These are phyloP conservation scores for Glycyrrhiza uralensis DNA, from an alignment of 306 rosid species.

Conservation along the genomic window DNA sequence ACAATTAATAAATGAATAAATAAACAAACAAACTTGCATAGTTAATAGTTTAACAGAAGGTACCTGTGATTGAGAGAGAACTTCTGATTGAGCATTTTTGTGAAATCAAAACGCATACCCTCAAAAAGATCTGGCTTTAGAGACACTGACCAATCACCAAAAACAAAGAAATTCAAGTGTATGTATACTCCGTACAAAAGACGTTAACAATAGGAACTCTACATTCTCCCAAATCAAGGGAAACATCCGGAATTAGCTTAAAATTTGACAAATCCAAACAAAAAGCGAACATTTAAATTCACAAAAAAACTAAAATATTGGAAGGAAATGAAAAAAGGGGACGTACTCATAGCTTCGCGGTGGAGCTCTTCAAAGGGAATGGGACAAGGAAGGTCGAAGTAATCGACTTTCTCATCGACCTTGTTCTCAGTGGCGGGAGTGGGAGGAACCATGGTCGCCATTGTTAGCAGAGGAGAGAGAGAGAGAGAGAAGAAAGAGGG, in stretches of 20 bases:
- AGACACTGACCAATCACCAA: constrained; percentile 58
- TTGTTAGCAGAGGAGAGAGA: constrained; percentile 22
- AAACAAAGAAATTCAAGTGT: neutral
- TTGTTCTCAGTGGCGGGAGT: constrained; percentile 16
- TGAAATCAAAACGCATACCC: constrained; percentile 94
- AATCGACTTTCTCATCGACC: constrained; percentile 58
- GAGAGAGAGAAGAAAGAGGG: neutral
- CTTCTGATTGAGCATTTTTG: constrained; percentile 82
- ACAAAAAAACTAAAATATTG: neutral
- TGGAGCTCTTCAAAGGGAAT: constrained; percentile 93
- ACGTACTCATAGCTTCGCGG: constrained; percentile 94
- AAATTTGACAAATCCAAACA: neutral
- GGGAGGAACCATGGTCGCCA: constrained; percentile 39
- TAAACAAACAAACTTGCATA: neutral
- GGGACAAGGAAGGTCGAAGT: constrained; percentile 83
- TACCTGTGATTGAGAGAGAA: constrained; percentile 98
- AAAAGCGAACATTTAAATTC: neutral
- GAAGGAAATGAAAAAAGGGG: neutral
- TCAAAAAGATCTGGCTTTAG: constrained; percentile 93
- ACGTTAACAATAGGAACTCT: neutral
- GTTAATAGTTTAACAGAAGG: neutral
- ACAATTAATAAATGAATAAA: neutral
- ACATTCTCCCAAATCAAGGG: neutral
- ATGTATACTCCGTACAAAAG: neutral
- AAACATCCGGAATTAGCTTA: neutral